phyloP scores from a whole-genome alignment of 1,139 yeast genomes.

The Zygoascus hellenicus region DNA sequence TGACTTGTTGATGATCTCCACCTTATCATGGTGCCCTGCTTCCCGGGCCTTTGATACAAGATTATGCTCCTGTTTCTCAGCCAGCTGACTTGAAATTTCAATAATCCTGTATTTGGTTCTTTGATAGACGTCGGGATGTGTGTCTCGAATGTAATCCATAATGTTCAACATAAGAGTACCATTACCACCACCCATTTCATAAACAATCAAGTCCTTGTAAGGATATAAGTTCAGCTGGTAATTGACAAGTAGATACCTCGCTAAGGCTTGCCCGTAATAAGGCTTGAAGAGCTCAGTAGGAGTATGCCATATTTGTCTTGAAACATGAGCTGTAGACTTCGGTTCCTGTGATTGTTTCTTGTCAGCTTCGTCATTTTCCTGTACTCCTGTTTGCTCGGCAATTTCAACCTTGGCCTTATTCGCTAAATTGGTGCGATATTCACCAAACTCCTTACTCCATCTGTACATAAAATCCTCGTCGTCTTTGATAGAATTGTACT shows the following conservation, averaged over 20 bases:
- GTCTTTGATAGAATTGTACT: slow-evolving; percentile 52
- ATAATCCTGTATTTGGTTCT: slow-evolving; percentile 67
- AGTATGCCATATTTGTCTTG: slow-evolving; percentile 79
- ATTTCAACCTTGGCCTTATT: slow-evolving; percentile 9
- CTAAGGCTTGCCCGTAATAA: slow-evolving; percentile 77
- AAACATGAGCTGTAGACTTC: slow-evolving; percentile 27
- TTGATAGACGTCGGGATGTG: slow-evolving; percentile 66
- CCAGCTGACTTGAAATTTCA: slow-evolving; percentile 68
- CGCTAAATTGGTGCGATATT: slow-evolving; percentile 41
- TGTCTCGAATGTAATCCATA: slow-evolving; percentile 55
- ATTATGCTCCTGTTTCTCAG: slow-evolving; percentile 49
- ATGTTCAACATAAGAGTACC: slow-evolving; percentile 80
- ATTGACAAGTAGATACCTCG: slow-evolving; percentile 64
- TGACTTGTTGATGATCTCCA: slow-evolving; percentile 64
- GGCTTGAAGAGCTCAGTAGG: slow-evolving; percentile 82
- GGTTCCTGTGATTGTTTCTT: slow-evolving; percentile 6
- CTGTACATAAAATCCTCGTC: slow-evolving; percentile 64
- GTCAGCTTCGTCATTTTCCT: slow-evolving; percentile 24
- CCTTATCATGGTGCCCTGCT: slow-evolving; percentile 45
- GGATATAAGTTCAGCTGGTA: slow-evolving; percentile 64
- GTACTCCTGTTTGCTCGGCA: neutral
- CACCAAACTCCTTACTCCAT: slow-evolving; percentile 64
- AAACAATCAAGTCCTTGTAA: slow-evolving; percentile 59
- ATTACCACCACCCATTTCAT: slow-evolving; percentile 90
- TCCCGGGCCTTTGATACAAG: slow-evolving; percentile 27